These are phyloP conservation scores for Warburgia ugandensis DNA, from an alignment of 164 flowering plant genomes.

Conservation along the genomic window DNA sequence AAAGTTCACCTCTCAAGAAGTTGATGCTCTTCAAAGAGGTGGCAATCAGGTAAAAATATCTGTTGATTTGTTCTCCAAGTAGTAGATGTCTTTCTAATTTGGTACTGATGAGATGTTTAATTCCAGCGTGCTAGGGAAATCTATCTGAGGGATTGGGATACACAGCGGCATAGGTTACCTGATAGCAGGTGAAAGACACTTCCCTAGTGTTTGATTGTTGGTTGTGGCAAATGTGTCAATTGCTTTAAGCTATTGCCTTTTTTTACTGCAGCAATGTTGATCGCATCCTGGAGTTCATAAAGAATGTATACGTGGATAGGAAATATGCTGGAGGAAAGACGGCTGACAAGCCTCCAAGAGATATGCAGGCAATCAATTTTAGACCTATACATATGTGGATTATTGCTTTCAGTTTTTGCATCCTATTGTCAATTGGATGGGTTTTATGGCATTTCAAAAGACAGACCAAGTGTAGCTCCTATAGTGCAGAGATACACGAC, in stretches of 20 bases:
- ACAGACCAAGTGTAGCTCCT: no score
- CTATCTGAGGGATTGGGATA: constrained; percentile 78
- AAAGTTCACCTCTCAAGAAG: constrained; percentile 90
- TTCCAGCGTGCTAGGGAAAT: constrained; percentile 85
- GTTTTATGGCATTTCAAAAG: no score
- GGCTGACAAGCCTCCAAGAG: constrained; percentile 73
- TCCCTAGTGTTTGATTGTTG: not conserved
- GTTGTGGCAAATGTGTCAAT: not conserved
- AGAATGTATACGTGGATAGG: constrained; percentile 63
- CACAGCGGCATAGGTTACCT: constrained; percentile 63
- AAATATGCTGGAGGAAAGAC: constrained; percentile 55
- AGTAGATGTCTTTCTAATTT: no score
- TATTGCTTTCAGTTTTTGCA: not conserved
- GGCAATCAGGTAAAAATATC: constrained; percentile 96
- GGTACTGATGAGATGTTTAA: constrained; percentile 12
- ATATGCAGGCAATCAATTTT: constrained; percentile 41
- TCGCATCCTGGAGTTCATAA: constrained; percentile 71
- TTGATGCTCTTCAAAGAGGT: constrained; percentile 90
- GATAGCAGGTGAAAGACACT: constrained; percentile 54
- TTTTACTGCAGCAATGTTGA: constrained; percentile 81
- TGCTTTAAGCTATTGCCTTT: constrained; percentile 1
- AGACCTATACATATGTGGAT: not conserved
- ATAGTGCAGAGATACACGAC: no score
- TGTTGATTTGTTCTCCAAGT: no score
- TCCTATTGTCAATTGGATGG: no score